Conservation (phyloP, 306 rosid genomes). For the Rosa chinensis region DNA sequence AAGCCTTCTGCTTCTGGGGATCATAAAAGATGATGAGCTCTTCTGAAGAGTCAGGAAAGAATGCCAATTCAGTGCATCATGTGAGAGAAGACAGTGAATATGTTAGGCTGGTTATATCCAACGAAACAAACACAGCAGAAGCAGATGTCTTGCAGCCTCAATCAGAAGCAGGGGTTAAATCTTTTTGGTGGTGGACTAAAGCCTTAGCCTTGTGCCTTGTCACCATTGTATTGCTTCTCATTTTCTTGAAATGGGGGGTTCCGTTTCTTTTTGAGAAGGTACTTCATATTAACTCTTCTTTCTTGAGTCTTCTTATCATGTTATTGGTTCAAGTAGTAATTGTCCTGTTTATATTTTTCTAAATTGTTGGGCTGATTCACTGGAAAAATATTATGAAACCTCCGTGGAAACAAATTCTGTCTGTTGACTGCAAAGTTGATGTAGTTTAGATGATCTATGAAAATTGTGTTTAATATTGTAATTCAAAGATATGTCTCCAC, state of each 20-base stretch:
- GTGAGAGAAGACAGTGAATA: slow-evolving; percentile 68
- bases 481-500: neutral
- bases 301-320: neutral
- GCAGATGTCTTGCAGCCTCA: slow-evolving; percentile 53
- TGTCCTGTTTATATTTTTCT: neutral
- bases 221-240: slow-evolving; percentile 37
- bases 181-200: slow-evolving; percentile 76
- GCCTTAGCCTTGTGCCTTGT: slow-evolving; percentile 50
- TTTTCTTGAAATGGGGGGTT: slow-evolving; percentile 72
- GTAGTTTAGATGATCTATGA: neutral
- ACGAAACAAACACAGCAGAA: slow-evolving; percentile 56
- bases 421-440: neutral
- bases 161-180: slow-evolving; percentile 43
- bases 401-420: neutral
- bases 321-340: neutral
- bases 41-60: slow-evolving; percentile 50
- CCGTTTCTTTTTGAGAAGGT: slow-evolving; percentile 91
- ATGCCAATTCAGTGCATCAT: slow-evolving; percentile 46
- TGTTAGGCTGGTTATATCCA: slow-evolving; percentile 74
- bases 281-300: slow-evolving; percentile 22
- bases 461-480: neutral
- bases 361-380: neutral
- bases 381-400: neutral
- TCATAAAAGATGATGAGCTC: slow-evolving; percentile 52
- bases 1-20: slow-evolving; percentile 21